Evolutionary conservation across 768 basidiomycete species (phyloP), one percentile per base, ranked within the genome.

Genomic region (Tylopilus cervinicoccineus): DNA sequence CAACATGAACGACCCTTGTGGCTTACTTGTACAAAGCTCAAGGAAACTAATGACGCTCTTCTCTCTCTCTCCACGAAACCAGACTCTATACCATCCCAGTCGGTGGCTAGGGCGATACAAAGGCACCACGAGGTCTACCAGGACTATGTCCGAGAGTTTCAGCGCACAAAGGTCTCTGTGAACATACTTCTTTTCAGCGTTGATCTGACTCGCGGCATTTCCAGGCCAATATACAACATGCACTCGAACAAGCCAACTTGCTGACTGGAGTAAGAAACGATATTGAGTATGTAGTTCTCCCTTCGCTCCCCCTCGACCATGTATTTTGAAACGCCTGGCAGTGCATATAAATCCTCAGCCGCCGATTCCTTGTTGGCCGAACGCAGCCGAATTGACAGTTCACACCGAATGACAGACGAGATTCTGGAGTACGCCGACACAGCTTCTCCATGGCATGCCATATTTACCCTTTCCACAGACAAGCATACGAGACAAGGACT

Each of bases 401-500:
- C 88, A 20, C 94, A 98, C 70, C 75, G 81, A 48, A 97, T 98
- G 94, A 88, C 91, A 17, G 95, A 98, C 62, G 87, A 88, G 34
- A 77, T 94, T 28, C 74, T 99, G 22, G 80, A 87, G 93, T 95
- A 61, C 50, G 88, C 66, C 27, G 36, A 36, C 32, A 22, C 13
- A 20, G 19, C 42, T 47, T 2, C 45, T 43, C 36, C 29, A 14
- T 22, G 23, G 10, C 29, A 43, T 34, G 13, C 6, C 17, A 39
- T 38, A 41, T 29, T 45, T 41, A 50, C 45, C 43, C 23, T 36
- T 43, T 27, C 26, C 23, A 26, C 45, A 97, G 93, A 37, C 96
- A 98, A 81, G 96, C 95, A 24, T 94, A 97, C 62, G 96, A 93
- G 62, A 97, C 95, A 4, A 84, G 96, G 26, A 81, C 90, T 19